A percentile compares a stretch with the other conserved stretches of the same genome.
Evolutionary conservation across 2,329 filamentous ascomycete species (phyloP).

Genomic region (Cercospora canescens): DNA sequence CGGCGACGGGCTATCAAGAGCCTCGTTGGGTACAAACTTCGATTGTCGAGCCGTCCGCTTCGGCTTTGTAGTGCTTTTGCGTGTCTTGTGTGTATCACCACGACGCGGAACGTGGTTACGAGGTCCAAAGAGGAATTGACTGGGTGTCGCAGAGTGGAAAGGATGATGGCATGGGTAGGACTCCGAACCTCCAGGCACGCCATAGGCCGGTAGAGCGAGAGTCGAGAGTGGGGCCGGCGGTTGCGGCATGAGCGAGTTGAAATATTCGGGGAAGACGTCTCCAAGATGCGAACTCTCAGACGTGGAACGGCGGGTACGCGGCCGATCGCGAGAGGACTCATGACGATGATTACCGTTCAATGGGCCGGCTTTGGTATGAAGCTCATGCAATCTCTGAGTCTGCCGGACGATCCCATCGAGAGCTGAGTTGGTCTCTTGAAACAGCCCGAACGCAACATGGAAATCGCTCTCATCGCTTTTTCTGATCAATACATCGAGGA

Average conservation of each 20-base stretch:
- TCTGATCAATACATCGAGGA: background rate
- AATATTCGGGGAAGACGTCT: background rate
- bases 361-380: background rate
- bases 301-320: background rate
- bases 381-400: background rate
- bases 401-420: background rate
- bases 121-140: background rate
- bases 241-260: background rate
- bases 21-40: background rate
- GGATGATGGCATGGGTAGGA: background rate
- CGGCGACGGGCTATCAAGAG: background rate
- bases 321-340: background rate
- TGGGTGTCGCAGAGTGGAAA: background rate
- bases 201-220: background rate
- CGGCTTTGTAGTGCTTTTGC: background rate
- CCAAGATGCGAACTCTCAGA: background rate
- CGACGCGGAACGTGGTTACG: background rate
- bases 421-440: background rate
- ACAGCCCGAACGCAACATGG: background rate
- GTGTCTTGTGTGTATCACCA: background rate
- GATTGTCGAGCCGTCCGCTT: background rate
- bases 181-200: background rate
- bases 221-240: background rate
- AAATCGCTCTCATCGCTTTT: background rate
- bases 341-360: background rate